Conservation (phyloP, 352 stramenopile genomes). For the Phytopythium mirpurense region DNA sequence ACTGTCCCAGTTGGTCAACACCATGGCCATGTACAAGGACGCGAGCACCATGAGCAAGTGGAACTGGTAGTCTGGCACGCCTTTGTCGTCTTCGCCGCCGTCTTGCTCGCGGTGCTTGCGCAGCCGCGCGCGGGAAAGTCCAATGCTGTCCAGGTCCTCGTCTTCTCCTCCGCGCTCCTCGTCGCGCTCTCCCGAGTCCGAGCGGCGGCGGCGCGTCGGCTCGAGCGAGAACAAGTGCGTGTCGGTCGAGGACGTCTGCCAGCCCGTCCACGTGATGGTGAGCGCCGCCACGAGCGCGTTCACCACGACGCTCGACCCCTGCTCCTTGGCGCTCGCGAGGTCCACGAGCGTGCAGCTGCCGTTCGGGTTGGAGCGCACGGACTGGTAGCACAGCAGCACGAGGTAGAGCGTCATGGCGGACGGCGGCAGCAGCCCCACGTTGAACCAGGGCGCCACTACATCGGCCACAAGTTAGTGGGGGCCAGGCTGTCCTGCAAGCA, state of each 20-base stretch:
- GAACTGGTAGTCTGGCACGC: conserved; percentile 67
- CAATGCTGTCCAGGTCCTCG: conserved; percentile 26
- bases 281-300: conserved; percentile 55
- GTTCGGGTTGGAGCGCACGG: conserved; percentile 61
- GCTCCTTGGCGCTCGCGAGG: conserved; percentile 19
- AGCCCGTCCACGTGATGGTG: conserved; percentile 66
- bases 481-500: too few species aligned
- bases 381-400: conserved; percentile 68
- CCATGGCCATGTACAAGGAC: conserved; percentile 81
- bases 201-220: conserved; percentile 1
- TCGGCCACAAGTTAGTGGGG: conserved; percentile 9
- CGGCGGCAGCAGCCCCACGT: conserved; percentile 55
- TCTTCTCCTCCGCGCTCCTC: conserved; percentile 16
- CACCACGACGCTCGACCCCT: conserved; percentile 32
- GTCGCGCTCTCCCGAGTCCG: background rate
- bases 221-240: conserved; percentile 36
- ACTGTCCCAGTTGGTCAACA: conserved; percentile 74
- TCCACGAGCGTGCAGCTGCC: conserved; percentile 32
- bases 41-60: conserved; percentile 70
- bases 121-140: conserved; percentile 10
- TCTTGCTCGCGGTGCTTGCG: conserved; percentile 11
- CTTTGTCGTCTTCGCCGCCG: conserved; percentile 7
- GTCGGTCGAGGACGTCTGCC: conserved; percentile 58
- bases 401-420: conserved; percentile 51
- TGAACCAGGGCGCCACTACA: conserved; percentile 51